Evolutionary conservation across 257 asterid genomes (phyloP), one percentile per base, ranked within the genome.

Genomic region (Knoxia roxburghii): DNA sequence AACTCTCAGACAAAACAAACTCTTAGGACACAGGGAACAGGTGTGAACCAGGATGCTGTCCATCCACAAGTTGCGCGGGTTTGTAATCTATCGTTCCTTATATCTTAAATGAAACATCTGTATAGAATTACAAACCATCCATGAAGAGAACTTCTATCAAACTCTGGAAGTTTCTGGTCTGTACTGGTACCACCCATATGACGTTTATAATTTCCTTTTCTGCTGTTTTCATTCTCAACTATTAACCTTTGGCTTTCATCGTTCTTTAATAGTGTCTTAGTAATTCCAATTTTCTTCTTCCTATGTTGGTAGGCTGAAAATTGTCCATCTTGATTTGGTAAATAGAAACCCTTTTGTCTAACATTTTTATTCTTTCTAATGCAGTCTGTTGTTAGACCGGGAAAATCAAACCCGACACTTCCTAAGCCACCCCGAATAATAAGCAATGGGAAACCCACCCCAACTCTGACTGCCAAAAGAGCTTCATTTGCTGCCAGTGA

Each of bases 1-100:
- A 92, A 78, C 80, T 46, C 77, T 71, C 92, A 76, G 67, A 82
- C 86, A 68, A 86, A 85, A 54, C 89, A 81, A 73, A 76, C 68
- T 76, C 71, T 68, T n/a, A 81, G 73, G 76, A 78, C 69, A 73
- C 82, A 73, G 66, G 87, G 84, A 73, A 61, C 83, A 23, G 83
- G 78, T 32, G 65, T 72, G 65, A 86, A 88, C 78, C 87, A 61
- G 68, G 91, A 77, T 68, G 57, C 84, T 55, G 73, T 58, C 63
- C 79, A 53, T 66, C 64, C 87, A 76, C 85, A 80, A 82, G 82
- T 72, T 68, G 77, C 66, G 65, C 77, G 75, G 76, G 83, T 79
- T 73, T 71, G 86, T 66, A n/a, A 18, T 48, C 10, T 66, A 5
- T n/a, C 18, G 55, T 21, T 17, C 41, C 27, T 1, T 58, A 62